Percentiles rank a stretch among this genome's conserved stretches.
Evolutionary conservation across 805 yeast genomes (phyloP).

Genomic region (Torulaspora delbrueckii): DNA sequence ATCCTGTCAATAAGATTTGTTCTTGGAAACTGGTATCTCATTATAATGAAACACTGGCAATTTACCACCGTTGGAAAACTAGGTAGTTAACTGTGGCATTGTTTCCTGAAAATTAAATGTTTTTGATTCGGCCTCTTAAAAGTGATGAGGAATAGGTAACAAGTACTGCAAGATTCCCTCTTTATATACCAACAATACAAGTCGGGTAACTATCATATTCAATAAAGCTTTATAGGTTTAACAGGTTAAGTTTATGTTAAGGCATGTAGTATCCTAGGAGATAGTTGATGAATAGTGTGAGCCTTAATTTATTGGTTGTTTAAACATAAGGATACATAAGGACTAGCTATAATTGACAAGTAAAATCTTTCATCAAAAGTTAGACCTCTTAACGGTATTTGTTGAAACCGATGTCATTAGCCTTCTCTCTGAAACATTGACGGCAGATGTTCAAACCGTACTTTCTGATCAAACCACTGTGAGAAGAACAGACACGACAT

Average conservation of each 20-base stretch:
- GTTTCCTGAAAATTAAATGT: conserved; percentile 29
- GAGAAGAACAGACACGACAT: conserved; percentile 99
- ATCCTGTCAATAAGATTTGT: conserved; percentile 31
- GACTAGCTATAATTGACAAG: conserved; percentile 2
- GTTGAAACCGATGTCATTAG: conserved; percentile 98
- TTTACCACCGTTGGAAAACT: conserved; percentile 36
- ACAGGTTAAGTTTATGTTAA: neutral
- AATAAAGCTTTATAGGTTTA: neutral
- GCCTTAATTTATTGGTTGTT: conserved; percentile 4
- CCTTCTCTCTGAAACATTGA: conserved; percentile 99
- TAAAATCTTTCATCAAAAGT: neutral
- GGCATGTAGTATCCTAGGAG: neutral
- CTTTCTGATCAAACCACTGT: conserved; percentile 99
- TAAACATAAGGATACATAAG: conserved; percentile 9
- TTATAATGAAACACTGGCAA: conserved; percentile 37
- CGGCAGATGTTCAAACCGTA: conserved; percentile 99
- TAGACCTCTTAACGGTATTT: conserved; percentile 80
- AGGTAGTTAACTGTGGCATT: conserved; percentile 38
- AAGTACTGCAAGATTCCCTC: neutral
- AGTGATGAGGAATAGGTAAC: neutral
- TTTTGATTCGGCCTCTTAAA: conserved; percentile 34
- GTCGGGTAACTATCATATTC: neutral
- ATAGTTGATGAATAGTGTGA: neutral
- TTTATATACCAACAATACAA: neutral
- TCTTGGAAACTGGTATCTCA: conserved; percentile 38